Conservation (phyloP, 768 basidiomycete species). For the Suillus spraguei region DNA sequence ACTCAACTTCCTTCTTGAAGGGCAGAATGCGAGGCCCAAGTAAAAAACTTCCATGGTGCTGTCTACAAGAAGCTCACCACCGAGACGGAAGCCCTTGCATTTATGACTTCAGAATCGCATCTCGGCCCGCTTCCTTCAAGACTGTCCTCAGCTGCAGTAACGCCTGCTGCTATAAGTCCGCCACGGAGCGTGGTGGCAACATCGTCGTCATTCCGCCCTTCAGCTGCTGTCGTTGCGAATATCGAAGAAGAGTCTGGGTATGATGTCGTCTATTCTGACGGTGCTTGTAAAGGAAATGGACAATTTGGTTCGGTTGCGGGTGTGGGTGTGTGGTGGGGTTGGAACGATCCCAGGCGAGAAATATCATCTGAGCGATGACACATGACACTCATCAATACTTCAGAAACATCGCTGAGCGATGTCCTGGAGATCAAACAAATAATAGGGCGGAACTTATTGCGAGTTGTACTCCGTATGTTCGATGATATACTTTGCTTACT, state of each 20-base stretch:
- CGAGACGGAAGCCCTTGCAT: constrained; percentile 59
- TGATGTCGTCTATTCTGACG: constrained; percentile 81
- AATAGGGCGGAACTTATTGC: constrained; percentile 90
- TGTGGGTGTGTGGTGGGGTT: constrained; percentile 89
- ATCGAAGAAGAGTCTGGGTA: constrained; percentile 30
- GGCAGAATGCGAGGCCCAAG: constrained; percentile 71
- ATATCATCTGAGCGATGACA: background rate
- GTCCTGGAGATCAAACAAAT: constrained; percentile 84
- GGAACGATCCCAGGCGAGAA: constrained; percentile 58
- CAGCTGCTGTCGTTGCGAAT: constrained; percentile 11
- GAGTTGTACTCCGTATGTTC: constrained; percentile 13
- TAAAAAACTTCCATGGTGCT: constrained; percentile 63
- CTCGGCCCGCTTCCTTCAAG: constrained; percentile 12
- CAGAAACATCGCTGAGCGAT: constrained; percentile 83
- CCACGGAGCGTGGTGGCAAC: background rate
- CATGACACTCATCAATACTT: background rate
- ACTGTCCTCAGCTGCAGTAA: constrained; percentile 33
- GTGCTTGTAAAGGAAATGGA: constrained; percentile 87
- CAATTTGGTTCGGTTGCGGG: constrained; percentile 68
- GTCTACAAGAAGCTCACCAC: constrained; percentile 69
- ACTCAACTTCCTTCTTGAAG: constrained; percentile 37
- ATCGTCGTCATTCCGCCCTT: background rate
- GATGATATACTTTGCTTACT: constrained; percentile 3
- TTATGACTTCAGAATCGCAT: constrained; percentile 40
- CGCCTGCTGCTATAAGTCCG: background rate